Conservation (phyloP, 2,329 filamentous ascomycete species). For the Chaetothyriales sp. region DNA sequence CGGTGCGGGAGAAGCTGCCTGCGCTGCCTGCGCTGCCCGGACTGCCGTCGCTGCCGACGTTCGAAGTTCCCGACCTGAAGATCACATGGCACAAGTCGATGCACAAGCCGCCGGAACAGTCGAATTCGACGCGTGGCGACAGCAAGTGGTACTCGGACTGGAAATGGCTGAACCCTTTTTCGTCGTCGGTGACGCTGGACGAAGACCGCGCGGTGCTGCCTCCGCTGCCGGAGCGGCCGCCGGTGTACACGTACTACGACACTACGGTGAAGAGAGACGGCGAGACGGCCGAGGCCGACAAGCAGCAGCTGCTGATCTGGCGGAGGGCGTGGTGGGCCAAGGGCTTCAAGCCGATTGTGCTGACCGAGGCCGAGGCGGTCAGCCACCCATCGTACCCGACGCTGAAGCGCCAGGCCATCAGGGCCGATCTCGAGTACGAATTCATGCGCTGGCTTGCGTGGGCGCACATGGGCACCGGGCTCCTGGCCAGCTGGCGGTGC, state of each 20-base stretch:
- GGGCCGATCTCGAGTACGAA: conserved; percentile 51
- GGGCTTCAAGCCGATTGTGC: conserved; percentile 72
- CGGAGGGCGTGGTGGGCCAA: conserved; percentile 89
- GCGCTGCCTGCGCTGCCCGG: conserved; percentile 7
- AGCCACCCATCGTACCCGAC: conserved; percentile 65
- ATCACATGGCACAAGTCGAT: conserved; percentile 53
- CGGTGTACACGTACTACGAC: conserved; percentile 88
- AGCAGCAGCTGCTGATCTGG: conserved; percentile 71
- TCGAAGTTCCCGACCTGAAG: conserved; percentile 38
- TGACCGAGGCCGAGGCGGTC: conserved; percentile 67
- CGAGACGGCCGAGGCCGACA: conserved; percentile 57
- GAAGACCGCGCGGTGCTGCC: conserved; percentile 74
- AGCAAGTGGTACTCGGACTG: conserved; percentile 78
- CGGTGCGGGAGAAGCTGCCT: conserved; percentile 4
- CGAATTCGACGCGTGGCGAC: conserved; percentile 64
- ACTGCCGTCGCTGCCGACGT: conserved; percentile 28
- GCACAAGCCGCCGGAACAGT: conserved; percentile 60
- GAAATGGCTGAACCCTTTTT: conserved; percentile 86
- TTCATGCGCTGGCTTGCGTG: conserved; percentile 81
- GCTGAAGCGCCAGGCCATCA: conserved; percentile 50
- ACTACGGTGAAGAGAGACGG: conserved; percentile 48
- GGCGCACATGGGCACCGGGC: conserved; percentile 75
- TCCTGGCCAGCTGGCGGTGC: conserved; percentile 65
- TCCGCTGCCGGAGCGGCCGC: conserved; percentile 53
- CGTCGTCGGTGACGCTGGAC: conserved; percentile 63